Evolutionary conservation across 2,329 filamentous ascomycete species (phyloP).

Genomic region (Daldinia sp.): DNA sequence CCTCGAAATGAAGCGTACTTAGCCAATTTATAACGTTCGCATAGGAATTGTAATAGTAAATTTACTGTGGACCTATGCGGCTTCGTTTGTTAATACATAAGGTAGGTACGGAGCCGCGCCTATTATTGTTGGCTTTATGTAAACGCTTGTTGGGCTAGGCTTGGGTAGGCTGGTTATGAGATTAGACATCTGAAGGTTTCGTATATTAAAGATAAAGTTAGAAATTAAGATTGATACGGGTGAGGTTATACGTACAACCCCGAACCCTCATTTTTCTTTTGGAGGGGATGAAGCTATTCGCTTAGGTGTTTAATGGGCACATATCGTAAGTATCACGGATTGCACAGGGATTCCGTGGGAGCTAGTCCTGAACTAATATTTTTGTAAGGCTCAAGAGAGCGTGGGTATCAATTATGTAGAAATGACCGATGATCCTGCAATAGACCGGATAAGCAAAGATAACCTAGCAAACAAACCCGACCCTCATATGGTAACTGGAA

Average conservation of each 20-base stretch:
- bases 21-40: background rate
- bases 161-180: background rate
- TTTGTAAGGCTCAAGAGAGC: slow-evolving; percentile 21
- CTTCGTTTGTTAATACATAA: background rate
- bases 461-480: slow-evolving; percentile 1
- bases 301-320: background rate
- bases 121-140: background rate
- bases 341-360: background rate
- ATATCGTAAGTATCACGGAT: background rate
- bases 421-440: slow-evolving; percentile 18
- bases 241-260: background rate
- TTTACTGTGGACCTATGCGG: background rate
- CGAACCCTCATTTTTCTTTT: background rate
- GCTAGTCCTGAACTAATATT: background rate
- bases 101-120: background rate
- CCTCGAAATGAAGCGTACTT: background rate
- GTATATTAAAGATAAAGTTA: background rate
- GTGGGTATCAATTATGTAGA: slow-evolving; percentile 27
- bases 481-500: background rate
- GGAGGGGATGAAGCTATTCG: background rate
- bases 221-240: background rate
- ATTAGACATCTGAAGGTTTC: background rate
- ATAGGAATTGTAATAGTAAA: background rate
- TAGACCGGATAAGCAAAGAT: slow-evolving; percentile 2
- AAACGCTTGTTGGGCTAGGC: background rate